Evolutionary conservation across 1,284 basidiomycete genomes (phyloP).

Genomic region (Ceratobasidium sp.): DNA sequence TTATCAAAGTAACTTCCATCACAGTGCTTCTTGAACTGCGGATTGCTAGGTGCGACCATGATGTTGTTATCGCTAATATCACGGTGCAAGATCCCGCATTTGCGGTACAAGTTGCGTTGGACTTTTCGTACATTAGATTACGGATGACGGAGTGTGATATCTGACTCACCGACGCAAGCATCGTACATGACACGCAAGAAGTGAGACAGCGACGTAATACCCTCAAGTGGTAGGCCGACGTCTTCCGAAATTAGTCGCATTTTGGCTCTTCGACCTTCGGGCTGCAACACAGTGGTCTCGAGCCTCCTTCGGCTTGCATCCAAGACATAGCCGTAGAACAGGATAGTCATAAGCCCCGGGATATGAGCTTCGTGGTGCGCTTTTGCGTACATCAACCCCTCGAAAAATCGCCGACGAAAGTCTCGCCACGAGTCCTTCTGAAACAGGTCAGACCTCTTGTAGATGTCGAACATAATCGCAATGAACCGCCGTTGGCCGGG

Average conservation of each 20-base stretch:
- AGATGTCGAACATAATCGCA: too few species aligned
- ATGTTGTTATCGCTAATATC: slow-evolving; percentile 8
- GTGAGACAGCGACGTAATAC: neutral
- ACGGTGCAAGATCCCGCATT: slow-evolving; percentile 1
- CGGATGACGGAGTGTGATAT: neutral
- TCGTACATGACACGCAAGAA: slow-evolving; percentile 24
- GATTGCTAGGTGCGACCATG: neutral
- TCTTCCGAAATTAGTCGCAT: neutral
- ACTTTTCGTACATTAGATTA: neutral
- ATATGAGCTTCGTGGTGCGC: neutral
- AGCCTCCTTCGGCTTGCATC: neutral
- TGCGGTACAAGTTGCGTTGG: slow-evolving; percentile 7
- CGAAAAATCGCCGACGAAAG: neutral
- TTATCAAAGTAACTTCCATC: neutral
- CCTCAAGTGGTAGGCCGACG: neutral
- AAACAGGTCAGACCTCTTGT: too few species aligned
- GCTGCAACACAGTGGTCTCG: neutral
- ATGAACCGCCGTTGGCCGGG: slow-evolving; percentile 7
- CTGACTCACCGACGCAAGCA: slow-evolving; percentile 2
- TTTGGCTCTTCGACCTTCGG: neutral
- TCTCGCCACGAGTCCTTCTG: slow-evolving; percentile 8
- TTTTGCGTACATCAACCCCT: neutral
- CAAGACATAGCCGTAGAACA: neutral
- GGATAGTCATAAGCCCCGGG: neutral
- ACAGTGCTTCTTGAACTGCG: neutral